Conservation (phyloP, 805 yeast species). For the Blastobotrys robertii region DNA sequence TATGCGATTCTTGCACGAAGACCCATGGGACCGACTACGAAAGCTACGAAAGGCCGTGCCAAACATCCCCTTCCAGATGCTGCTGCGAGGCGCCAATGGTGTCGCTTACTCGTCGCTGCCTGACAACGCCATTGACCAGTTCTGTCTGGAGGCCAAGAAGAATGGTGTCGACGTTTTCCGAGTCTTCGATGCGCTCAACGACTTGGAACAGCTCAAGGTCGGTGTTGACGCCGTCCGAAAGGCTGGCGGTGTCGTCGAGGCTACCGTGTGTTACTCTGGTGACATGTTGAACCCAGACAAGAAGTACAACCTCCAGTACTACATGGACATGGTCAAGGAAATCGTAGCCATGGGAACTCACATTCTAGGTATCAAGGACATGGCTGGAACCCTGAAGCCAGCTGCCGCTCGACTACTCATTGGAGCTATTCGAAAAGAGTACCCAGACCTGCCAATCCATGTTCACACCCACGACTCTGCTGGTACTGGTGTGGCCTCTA, state of each 20-base stretch:
- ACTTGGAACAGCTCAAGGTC: constrained; percentile 90
- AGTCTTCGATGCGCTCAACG: constrained; percentile 96
- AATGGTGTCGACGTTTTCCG: constrained; percentile 96
- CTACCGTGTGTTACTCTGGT: constrained; percentile 97
- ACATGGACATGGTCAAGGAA: constrained; percentile 68
- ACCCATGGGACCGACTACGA: constrained; percentile 96
- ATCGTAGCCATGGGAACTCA: constrained; percentile 94
- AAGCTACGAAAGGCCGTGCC: constrained; percentile 84
- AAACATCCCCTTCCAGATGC: constrained; percentile 98
- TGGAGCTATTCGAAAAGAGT: constrained; percentile 69
- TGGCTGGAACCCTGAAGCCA: constrained; percentile 99
- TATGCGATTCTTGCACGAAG: constrained; percentile 97
- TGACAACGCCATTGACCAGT: constrained; percentile 97
- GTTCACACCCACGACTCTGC: constrained; percentile 99
- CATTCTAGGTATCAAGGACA: constrained; percentile 93
- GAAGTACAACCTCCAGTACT: constrained; percentile 91
- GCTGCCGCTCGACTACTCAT: constrained; percentile 78
- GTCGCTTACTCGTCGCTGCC: constrained; percentile 97
- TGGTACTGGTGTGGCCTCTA: constrained; percentile 97
- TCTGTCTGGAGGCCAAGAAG: constrained; percentile 88
- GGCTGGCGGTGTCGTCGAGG: constrained; percentile 99
- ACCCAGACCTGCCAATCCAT: constrained; percentile 93
- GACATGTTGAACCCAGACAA: constrained; percentile 95
- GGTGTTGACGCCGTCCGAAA: constrained; percentile 97
- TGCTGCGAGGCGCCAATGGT: constrained; percentile 98